Conservation (phyloP, 129 eudicot species). For the Silybum marianum region DNA sequence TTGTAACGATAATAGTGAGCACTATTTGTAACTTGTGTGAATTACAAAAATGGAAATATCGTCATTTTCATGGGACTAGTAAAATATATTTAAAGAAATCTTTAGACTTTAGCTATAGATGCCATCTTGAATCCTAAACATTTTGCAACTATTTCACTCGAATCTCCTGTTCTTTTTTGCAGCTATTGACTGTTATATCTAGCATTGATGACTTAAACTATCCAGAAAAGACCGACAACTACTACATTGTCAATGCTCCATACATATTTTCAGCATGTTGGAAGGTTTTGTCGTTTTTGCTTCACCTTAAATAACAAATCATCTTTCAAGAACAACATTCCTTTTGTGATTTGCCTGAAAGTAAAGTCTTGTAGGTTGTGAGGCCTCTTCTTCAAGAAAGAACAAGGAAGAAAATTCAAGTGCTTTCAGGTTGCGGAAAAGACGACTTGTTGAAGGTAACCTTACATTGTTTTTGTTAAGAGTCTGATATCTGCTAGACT, state of each 20-base stretch:
- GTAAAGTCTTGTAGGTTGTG: slow-evolving; percentile 63
- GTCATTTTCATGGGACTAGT: background rate
- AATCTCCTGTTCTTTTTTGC: slow-evolving; percentile 31
- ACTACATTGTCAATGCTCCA: slow-evolving; percentile 92
- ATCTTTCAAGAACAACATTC: background rate
- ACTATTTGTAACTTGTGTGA: background rate
- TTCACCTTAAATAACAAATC: slow-evolving; percentile 4
- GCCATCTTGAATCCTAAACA: slow-evolving; percentile 10
- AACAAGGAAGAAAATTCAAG: slow-evolving; percentile 87
- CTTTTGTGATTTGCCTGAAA: background rate
- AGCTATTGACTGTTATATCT: slow-evolving; percentile 89
- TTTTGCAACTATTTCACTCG: background rate
- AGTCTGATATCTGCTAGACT: background rate
- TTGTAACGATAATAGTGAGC: background rate
- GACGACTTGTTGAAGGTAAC: slow-evolving; percentile 81
- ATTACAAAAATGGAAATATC: slow-evolving; percentile 7
- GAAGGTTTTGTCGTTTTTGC: slow-evolving; percentile 66
- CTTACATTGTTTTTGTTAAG: background rate
- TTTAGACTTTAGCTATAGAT: background rate
- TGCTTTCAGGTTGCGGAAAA: slow-evolving; percentile 81
- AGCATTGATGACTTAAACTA: slow-evolving; percentile 94
- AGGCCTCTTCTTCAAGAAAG: slow-evolving; percentile 92
- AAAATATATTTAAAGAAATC: background rate
- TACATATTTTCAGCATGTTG: slow-evolving; percentile 98
- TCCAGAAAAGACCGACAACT: slow-evolving; percentile 92